A percentile compares a stretch with the other conserved stretches of the same genome.
Evolutionary conservation across 139 green algal genomes (phyloP).

Genomic region (Asterochloris sp.): DNA sequence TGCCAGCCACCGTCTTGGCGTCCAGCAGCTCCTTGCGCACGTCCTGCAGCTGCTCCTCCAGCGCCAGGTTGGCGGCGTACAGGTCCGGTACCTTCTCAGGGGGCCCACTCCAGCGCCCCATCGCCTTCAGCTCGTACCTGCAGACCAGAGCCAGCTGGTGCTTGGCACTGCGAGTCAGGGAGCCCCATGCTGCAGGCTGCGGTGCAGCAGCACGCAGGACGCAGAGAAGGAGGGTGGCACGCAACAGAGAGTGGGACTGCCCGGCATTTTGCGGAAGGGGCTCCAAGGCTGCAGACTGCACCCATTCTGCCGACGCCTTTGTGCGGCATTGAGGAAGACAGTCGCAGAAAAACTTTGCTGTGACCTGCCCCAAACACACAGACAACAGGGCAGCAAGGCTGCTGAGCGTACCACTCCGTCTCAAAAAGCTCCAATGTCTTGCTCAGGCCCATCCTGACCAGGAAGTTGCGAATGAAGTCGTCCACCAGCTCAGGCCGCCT

Average conservation of each 20-base stretch:
- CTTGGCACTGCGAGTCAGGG: not conserved
- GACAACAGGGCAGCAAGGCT: not conserved
- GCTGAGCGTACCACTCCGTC: slow-evolving; percentile 61
- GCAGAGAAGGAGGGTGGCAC: not conserved
- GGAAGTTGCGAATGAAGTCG: slow-evolving; percentile 88
- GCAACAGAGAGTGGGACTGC: not conserved
- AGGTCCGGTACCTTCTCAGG: slow-evolving; percentile 59
- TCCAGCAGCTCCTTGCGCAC: slow-evolving; percentile 1
- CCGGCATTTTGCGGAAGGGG: too few relatives aligned
- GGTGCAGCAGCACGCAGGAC: not conserved
- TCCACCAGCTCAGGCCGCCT: slow-evolving; percentile 73
- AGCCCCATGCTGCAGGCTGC: not conserved
- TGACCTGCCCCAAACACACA: too few relatives aligned
- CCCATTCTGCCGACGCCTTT: too few relatives aligned
- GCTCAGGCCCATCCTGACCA: slow-evolving; percentile 66
- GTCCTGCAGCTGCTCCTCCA: slow-evolving; percentile 10
- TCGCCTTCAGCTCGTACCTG: slow-evolving; percentile 70
- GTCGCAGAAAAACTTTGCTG: too few relatives aligned
- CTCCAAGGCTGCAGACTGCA: too few relatives aligned
- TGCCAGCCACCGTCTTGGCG: slow-evolving; percentile 7
- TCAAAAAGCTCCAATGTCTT: slow-evolving; percentile 77
- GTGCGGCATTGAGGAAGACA: too few relatives aligned
- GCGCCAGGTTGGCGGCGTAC: slow-evolving; percentile 11
- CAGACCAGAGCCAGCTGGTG: not conserved
- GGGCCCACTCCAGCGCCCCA: slow-evolving; percentile 34